Evolutionary conservation across 2,329 filamentous ascomycete species (phyloP), one percentile per base, ranked within the genome.

Genomic region (Trichoderma afroharzianum): DNA sequence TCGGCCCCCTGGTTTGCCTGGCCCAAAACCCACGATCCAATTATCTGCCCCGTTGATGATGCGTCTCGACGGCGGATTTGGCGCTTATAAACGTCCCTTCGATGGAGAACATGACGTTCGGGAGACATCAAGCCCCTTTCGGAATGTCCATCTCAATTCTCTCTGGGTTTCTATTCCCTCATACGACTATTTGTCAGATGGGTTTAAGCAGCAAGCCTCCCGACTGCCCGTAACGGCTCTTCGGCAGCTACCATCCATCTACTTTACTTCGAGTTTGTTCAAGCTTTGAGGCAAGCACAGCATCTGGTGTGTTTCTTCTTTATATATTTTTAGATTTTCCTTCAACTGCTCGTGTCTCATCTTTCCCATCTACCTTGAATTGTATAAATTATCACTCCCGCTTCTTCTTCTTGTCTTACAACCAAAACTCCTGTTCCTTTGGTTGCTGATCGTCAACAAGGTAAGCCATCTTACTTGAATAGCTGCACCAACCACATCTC

Each of bases 31-130:
- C 21, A 47, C 30, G 68, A 70, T 53, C 67, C 67, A 69, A 28
- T 69, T 32, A 58, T 63, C 30, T 21, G 50, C 50, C 59, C 39
- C 67, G 28, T 24, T 26, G 59, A 39, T 32, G 30, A 57, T 63
- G 58, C 59, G 59, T 70, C 43, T 58, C 58, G 57, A 50, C 68
- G 2, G 32, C 68, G 39, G 32, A 55, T 63, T 70, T 43, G 15
- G 57, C 58, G 66, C 55, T 61, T 43, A 24, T 43, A 28, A 32
- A 53, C 26, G n/a, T 66, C 53, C 55, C 18, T 59, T 33, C 15
- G 55, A 62, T 59, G 64, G 64, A 68, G 55, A 68, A 68, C 3
- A 59, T 69, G 67, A 69, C 57, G 57, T 36, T 36, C 39, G 24
- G 21, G 26, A 36, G 11, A 24, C 36, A 57, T 43, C 66, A 28